Percentiles rank a stretch among this genome's conserved stretches.
phyloP scores from a whole-genome alignment of 805 yeast genomes.

The Ogataea methanolica region DNA sequence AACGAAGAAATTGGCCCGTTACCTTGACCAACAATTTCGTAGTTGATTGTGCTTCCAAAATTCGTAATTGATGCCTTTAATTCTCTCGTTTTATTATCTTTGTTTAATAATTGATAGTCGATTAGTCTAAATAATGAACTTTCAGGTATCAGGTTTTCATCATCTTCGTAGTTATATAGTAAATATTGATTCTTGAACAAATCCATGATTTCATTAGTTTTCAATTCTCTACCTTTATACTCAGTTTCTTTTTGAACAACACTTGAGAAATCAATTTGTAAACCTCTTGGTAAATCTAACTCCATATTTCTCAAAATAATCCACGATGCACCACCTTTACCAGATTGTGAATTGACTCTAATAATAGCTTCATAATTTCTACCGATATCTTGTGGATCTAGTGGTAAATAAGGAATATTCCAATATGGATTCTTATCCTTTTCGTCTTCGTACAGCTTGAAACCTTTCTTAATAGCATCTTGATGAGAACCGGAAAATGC shows the following conservation, averaged over 20 bases:
- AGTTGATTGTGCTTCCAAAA: constrained; percentile 29
- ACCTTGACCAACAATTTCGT: constrained; percentile 53
- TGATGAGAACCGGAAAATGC: constrained; percentile 87
- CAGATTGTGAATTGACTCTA: constrained; percentile 83
- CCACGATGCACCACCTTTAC: constrained; percentile 91
- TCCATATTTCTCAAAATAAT: constrained; percentile 71
- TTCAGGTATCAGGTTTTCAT: constrained; percentile 13
- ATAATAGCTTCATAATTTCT: constrained; percentile 90
- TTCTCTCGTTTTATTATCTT: constrained; percentile 36
- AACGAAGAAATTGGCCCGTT: constrained; percentile 84
- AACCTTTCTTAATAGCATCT: constrained; percentile 85
- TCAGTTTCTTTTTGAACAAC: constrained; percentile 71
- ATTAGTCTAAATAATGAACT: constrained; percentile 20
- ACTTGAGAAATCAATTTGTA: constrained; percentile 72
- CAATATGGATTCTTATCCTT: constrained; percentile 41
- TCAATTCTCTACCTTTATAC: constrained; percentile 64
- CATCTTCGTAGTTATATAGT: constrained; percentile 30
- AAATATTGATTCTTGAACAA: constrained; percentile 61
- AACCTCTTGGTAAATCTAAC: constrained; percentile 74
- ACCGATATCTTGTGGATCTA: constrained; percentile 82
- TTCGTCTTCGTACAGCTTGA: constrained; percentile 42
- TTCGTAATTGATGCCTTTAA: constrained; percentile 47
- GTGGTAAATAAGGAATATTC: constrained; percentile 78
- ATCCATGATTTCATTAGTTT: constrained; percentile 56
- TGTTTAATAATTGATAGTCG: constrained; percentile 25